phyloP scores from a whole-genome alignment of 148 eudicot species.

The Vaccinium darrowii region DNA sequence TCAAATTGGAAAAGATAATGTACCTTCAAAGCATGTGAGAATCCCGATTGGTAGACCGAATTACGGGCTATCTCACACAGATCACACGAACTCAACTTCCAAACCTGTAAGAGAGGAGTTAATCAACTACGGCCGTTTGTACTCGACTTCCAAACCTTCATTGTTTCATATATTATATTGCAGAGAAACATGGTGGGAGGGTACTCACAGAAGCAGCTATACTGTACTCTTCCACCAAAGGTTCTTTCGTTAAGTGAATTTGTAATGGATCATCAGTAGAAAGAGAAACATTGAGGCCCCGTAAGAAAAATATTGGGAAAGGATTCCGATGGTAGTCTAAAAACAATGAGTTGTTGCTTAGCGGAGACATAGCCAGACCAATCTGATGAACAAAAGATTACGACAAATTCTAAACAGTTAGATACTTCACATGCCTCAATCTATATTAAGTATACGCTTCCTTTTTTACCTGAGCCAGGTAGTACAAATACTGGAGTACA shows the following conservation, averaged over 20 bases:
- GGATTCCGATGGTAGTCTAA: slow-evolving; percentile 98
- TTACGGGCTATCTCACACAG: slow-evolving; percentile 97
- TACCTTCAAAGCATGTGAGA: slow-evolving; percentile 95
- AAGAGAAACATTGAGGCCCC: slow-evolving; percentile 97
- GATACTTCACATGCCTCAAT: slow-evolving; percentile 3
- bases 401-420: slow-evolving; percentile 6
- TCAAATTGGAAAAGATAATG: neutral
- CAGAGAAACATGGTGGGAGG: slow-evolving; percentile 2
- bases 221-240: slow-evolving; percentile 97
- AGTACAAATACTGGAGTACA: slow-evolving; percentile 94
- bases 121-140: slow-evolving; percentile 1
- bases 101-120: slow-evolving; percentile 50
- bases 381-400: slow-evolving; percentile 51
- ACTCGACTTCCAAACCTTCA: neutral
- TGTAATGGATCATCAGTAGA: slow-evolving; percentile 98
- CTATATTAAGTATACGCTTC: neutral
- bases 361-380: slow-evolving; percentile 98
- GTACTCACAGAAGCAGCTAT: slow-evolving; percentile 92
- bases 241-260: slow-evolving; percentile 96
- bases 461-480: slow-evolving; percentile 77
- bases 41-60: slow-evolving; percentile 96
- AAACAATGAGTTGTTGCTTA: slow-evolving; percentile 98
- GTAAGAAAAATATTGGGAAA: slow-evolving; percentile 82
- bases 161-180: neutral
- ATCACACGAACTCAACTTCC: slow-evolving; percentile 95